Evolutionary conservation across 164 flowering plant species (phyloP).

Genomic region (Litsea cubeba): DNA sequence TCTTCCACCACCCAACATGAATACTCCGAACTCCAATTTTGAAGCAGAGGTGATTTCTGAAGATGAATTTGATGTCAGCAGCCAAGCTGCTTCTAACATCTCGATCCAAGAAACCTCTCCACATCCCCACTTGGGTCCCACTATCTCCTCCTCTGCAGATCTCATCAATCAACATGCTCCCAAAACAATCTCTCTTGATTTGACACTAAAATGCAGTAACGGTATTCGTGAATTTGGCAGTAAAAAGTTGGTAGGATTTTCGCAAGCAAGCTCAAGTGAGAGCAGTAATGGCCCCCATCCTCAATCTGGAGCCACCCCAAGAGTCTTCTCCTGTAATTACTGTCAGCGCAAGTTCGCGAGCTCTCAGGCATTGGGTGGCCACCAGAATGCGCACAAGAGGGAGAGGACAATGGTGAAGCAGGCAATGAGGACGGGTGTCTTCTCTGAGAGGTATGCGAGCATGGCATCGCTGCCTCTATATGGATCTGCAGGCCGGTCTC

Average conservation of each 20-base stretch:
- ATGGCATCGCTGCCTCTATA: conserved; percentile 74
- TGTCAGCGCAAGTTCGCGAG: conserved; percentile 78
- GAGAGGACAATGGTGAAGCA: conserved; percentile 77
- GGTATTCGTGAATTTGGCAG: conserved; percentile 18
- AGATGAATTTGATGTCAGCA: conserved; percentile 53
- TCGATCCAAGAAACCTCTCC: conserved; percentile 37
- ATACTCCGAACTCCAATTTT: conserved; percentile 24
- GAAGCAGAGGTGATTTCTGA: conserved; percentile 35
- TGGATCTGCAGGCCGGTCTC: conserved; percentile 53
- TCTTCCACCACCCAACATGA: conserved; percentile 25
- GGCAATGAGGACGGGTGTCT: conserved; percentile 71
- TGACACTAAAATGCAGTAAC: conserved; percentile 39
- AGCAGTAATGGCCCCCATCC: conserved; percentile 26
- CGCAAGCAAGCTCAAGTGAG: conserved; percentile 30
- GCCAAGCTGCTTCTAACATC: conserved; percentile 56
- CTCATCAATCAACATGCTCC: conserved; percentile 13
- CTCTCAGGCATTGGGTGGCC: conserved; percentile 88
- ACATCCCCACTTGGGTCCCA: conserved; percentile 24
- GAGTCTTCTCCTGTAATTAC: conserved; percentile 83
- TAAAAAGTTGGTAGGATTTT: conserved; percentile 13
- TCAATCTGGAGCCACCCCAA: conserved; percentile 24
- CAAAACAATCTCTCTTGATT: conserved; percentile 45
- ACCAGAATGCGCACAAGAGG: conserved; percentile 86
- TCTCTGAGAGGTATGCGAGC: conserved; percentile 57
- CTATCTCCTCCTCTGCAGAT: conserved; percentile 23